Conservation (phyloP, 257 asterid species). For the Jacaranda copaia region DNA sequence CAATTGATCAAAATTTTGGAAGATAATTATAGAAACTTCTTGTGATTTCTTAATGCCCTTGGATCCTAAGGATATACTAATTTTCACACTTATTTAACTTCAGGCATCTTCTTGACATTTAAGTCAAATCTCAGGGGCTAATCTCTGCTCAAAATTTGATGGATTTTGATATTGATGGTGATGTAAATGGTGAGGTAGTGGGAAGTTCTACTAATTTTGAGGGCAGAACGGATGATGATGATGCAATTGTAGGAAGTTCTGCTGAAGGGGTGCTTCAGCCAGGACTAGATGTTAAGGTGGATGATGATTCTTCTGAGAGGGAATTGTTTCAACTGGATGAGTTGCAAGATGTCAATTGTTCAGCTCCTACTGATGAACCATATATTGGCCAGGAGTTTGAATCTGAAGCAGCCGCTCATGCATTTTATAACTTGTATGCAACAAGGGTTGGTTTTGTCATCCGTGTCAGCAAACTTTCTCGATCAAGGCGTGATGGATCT, state of each 20-base stretch:
- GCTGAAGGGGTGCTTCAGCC: constrained; percentile 63
- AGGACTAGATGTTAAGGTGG: constrained; percentile 66
- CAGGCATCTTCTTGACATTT: constrained; percentile 36
- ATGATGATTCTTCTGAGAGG: constrained; percentile 70
- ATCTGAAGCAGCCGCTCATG: constrained; percentile 94
- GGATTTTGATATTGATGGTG: constrained; percentile 90
- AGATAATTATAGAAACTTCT: constrained; percentile 12
- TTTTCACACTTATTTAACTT: constrained; percentile 12
- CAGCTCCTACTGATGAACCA: constrained; percentile 67
- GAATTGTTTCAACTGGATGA: constrained; percentile 64
- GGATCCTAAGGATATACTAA: constrained; percentile 22
- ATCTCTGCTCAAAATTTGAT: constrained; percentile 45
- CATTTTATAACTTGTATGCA: constrained; percentile 88
- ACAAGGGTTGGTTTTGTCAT: constrained; percentile 85
- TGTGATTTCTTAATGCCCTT: constrained; percentile 25
- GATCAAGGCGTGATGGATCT: constrained; percentile 97
- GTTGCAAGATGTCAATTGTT: constrained; percentile 60
- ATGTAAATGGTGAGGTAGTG: constrained; percentile 72
- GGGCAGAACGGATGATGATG: constrained; percentile 58
- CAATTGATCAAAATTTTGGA: not conserved
- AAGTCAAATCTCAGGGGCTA: constrained; percentile 26
- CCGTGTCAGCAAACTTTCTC: constrained; percentile 98
- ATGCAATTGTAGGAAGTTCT: constrained; percentile 62
- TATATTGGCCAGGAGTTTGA: constrained; percentile 91
- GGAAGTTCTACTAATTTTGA: constrained; percentile 71